Evolutionary conservation across 2,329 filamentous ascomycete species (phyloP).

Genomic region (Colletotrichum truncatum): DNA sequence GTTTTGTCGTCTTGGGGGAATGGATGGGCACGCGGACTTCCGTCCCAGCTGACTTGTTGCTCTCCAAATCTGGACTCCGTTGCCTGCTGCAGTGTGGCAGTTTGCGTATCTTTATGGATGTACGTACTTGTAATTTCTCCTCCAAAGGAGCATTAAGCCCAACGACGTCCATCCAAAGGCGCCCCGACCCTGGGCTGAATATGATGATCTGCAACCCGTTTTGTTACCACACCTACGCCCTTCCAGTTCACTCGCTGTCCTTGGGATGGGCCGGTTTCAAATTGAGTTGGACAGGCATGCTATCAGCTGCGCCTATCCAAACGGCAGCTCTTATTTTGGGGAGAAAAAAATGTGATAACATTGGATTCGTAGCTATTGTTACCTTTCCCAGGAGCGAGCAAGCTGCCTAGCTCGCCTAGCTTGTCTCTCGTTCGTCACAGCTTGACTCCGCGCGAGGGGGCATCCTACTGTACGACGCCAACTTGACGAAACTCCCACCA

Average conservation of each 20-base stretch:
- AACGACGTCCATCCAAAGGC: background rate
- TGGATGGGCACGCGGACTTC: background rate
- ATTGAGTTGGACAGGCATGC: slow-evolving; percentile 2
- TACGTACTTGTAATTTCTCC: background rate
- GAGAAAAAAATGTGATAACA: background rate
- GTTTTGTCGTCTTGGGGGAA: background rate
- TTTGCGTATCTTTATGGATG: background rate
- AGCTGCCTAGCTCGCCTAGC: background rate
- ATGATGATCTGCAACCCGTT: background rate
- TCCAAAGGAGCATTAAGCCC: background rate
- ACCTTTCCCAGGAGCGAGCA: background rate
- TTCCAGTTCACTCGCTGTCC: background rate
- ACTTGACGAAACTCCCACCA: slow-evolving; percentile 10
- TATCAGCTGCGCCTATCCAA: background rate
- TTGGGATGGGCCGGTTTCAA: background rate
- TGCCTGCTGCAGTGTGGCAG: background rate
- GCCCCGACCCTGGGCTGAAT: background rate
- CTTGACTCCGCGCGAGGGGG: slow-evolving; percentile 13
- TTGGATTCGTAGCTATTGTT: background rate
- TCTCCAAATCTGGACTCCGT: background rate
- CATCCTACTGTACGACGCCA: background rate
- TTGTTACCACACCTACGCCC: slow-evolving; percentile 6
- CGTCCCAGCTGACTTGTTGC: background rate
- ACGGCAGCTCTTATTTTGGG: background rate
- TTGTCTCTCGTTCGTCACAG: slow-evolving; percentile 4